phyloP scores from a whole-genome alignment of 2,329 filamentous ascomycete genomes.

The Biscogniauxia sp. region DNA sequence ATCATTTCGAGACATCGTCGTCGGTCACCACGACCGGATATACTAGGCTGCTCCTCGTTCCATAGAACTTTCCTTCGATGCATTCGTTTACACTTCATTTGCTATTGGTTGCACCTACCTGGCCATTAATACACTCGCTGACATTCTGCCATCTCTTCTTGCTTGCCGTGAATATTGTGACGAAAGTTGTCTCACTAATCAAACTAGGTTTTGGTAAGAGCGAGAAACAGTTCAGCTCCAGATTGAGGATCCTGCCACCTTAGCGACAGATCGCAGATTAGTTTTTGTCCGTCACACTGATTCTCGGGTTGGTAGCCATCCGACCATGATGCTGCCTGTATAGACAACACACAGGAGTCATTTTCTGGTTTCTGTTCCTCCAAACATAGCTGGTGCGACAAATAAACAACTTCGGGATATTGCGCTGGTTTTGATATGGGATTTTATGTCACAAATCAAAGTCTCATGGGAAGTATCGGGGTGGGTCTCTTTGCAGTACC shows the following conservation, averaged over 20 bases:
- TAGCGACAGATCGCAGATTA: neutral
- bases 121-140: neutral
- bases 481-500: neutral
- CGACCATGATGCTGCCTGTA: neutral
- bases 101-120: conserved; percentile 1
- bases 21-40: neutral
- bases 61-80: neutral
- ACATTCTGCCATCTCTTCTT: neutral
- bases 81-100: conserved; percentile 9
- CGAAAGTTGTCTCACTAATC: neutral
- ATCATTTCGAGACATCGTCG: neutral
- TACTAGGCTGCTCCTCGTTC: neutral
- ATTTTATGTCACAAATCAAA: neutral
- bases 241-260: neutral
- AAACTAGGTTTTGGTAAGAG: neutral
- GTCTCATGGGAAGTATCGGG: neutral
- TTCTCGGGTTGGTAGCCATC: neutral
- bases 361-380: neutral
- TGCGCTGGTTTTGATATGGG: neutral
- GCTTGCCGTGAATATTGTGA: neutral
- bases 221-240: neutral
- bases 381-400: neutral
- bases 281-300: neutral
- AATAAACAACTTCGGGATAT: neutral
- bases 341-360: neutral